A percentile compares a stretch with the other conserved stretches of the same genome.
Conservation (phyloP, 805 yeast genomes). For the Cyberlindnera mississippiensis region DNA sequence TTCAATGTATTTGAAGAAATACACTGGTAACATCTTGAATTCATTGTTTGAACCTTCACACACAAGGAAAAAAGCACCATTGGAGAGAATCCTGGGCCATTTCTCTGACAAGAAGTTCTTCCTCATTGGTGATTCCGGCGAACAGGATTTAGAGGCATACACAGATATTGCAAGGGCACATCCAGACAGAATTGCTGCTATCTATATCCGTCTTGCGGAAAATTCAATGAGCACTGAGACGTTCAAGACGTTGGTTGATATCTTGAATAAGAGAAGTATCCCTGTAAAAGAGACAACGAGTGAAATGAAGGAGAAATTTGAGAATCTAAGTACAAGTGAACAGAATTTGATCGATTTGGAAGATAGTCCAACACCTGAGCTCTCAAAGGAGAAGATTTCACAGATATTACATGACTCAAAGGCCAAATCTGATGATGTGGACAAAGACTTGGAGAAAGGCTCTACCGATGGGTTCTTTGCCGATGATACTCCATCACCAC, state of each 20-base stretch:
- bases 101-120: conserved; percentile 77
- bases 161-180: conserved; percentile 56
- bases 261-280: conserved; percentile 23
- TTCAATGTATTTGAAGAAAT: conserved; percentile 83
- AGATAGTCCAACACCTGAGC: conserved; percentile 19
- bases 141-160: conserved; percentile 91
- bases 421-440: conserved; percentile 11
- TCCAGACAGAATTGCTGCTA: conserved; percentile 66
- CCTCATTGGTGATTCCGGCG: conserved; percentile 94
- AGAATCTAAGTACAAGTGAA: conserved; percentile 26
- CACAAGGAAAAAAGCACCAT: conserved; percentile 67
- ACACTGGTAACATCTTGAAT: conserved; percentile 73
- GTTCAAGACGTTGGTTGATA: conserved; percentile 24
- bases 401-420: conserved; percentile 14
- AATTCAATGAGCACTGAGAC: conserved; percentile 56
- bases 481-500: neutral
- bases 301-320: conserved; percentile 19
- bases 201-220: conserved; percentile 75
- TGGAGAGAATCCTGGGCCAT: conserved; percentile 61
- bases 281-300: conserved; percentile 23
- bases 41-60: conserved; percentile 85
- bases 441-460: conserved; percentile 35
- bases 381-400: conserved; percentile 21
- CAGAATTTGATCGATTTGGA: conserved; percentile 28
- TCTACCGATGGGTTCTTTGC: conserved; percentile 18